Percentiles rank a stretch among this genome's conserved stretches.
These are phyloP conservation scores for Darksidea phi DNA, from an alignment of 495 filamentous ascomycete species.

Conservation along the genomic window DNA sequence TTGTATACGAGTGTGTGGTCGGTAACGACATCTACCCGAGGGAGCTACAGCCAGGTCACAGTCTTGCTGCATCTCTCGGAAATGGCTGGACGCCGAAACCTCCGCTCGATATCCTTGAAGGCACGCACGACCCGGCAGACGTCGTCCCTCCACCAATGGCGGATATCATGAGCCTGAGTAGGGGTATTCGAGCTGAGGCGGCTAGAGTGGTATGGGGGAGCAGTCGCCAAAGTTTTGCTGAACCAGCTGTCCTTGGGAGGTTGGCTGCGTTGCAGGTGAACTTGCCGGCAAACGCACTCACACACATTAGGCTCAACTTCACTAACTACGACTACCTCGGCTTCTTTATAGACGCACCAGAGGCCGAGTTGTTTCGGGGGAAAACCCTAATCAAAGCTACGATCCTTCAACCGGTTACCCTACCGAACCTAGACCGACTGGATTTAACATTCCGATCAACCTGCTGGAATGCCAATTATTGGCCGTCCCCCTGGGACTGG, in stretches of 20 bases:
- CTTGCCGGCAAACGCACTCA: not conserved
- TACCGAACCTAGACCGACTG: not conserved
- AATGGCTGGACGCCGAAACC: not conserved
- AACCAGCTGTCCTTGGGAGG: not conserved
- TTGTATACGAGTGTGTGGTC: not conserved
- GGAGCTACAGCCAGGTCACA: not conserved
- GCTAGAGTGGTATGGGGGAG: not conserved
- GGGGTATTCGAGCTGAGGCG: not conserved
- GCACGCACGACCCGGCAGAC: not conserved
- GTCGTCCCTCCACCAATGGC: not conserved
- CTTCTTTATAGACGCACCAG: not conserved
- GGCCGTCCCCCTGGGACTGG: not conserved
- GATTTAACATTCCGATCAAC: not conserved
- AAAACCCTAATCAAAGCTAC: not conserved
- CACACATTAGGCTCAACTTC: not conserved
- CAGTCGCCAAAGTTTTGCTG: not conserved
- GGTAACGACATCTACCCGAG: constrained; percentile 2
- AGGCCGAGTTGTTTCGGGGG: not conserved
- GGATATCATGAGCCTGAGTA: not conserved
- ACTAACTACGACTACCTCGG: not conserved
- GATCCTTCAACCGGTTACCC: not conserved
- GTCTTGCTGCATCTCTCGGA: not conserved
- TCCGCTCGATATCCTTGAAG: not conserved
- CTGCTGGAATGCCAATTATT: not conserved
- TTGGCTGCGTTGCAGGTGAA: not conserved